Conservation (phyloP, 2,329 filamentous ascomycete genomes). For the Aspergillus jensenii region DNA sequence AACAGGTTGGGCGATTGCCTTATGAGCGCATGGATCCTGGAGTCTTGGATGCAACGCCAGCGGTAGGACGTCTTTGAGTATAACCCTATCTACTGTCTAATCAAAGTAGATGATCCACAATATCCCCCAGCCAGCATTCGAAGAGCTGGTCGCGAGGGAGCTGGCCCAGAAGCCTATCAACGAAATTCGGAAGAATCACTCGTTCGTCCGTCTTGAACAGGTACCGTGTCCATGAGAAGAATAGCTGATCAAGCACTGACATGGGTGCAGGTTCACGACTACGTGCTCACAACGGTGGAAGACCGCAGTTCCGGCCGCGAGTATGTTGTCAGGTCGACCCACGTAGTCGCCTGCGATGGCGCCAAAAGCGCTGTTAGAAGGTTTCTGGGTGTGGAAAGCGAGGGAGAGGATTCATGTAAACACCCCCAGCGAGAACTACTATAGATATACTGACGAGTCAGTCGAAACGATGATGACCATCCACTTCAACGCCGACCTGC, state of each 20-base stretch:
- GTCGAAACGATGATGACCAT: slow-evolving; percentile 51
- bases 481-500: slow-evolving; percentile 45
- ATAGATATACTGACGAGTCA: slow-evolving; percentile 10
- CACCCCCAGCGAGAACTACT: not conserved
- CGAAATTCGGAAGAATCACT: slow-evolving; percentile 20
- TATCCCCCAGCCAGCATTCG: slow-evolving; percentile 43
- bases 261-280: slow-evolving; percentile 17
- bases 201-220: slow-evolving; percentile 37
- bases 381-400: slow-evolving; percentile 35
- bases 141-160: slow-evolving; percentile 32
- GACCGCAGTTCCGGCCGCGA: slow-evolving; percentile 23
- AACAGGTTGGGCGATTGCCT: slow-evolving; percentile 37
- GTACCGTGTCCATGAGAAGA: slow-evolving; percentile 11
- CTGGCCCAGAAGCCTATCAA: slow-evolving; percentile 20
- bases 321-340: slow-evolving; percentile 30
- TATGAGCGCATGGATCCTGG: slow-evolving; percentile 24
- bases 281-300: slow-evolving; percentile 30
- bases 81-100: no score
- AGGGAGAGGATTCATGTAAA: slow-evolving; percentile 46
- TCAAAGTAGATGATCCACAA: slow-evolving; percentile 42
- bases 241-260: not conserved
- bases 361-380: slow-evolving; percentile 31
- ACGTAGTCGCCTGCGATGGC: slow-evolving; percentile 41
- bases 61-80: slow-evolving; percentile 16
- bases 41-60: slow-evolving; percentile 38